These are phyloP conservation scores for Alternaria gaisen DNA, from an alignment of 2,329 filamentous ascomycete genomes.

Conservation along the genomic window DNA sequence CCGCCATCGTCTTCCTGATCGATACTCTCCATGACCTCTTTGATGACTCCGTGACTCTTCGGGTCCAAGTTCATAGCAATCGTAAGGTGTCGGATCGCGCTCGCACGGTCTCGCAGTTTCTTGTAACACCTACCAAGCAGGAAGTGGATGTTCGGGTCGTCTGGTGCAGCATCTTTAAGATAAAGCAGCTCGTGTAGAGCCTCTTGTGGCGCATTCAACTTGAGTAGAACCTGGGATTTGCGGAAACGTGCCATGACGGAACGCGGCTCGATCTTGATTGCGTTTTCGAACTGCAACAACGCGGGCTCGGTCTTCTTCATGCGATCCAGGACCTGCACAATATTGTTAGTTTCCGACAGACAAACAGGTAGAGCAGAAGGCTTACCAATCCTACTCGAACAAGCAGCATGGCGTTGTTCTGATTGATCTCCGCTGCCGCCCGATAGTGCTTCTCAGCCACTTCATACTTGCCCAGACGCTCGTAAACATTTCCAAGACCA, in stretches of 20 bases:
- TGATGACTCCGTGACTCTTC: conserved; percentile 94
- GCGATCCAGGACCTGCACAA: conserved; percentile 72
- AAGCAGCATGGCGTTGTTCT: conserved; percentile 89
- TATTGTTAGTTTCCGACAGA: conserved; percentile 2
- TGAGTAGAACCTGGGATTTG: conserved; percentile 87
- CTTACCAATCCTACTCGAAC: conserved; percentile 87
- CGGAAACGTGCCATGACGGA: conserved; percentile 89
- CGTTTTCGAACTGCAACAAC: conserved; percentile 81
- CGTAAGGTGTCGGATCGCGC: conserved; percentile 92
- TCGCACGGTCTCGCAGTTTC: conserved; percentile 66
- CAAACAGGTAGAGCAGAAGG: conserved; percentile 6
- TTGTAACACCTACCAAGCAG: conserved; percentile 81
- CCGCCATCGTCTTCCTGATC: conserved; percentile 72
- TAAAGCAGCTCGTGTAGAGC: conserved; percentile 85
- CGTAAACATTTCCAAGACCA: conserved; percentile 80
- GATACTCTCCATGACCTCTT: conserved; percentile 93
- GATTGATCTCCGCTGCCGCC: conserved; percentile 87
- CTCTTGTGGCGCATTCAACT: conserved; percentile 71
- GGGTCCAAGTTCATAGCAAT: conserved; percentile 95
- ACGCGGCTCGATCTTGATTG: conserved; percentile 80
- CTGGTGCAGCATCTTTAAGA: conserved; percentile 89
- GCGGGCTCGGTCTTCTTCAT: conserved; percentile 83
- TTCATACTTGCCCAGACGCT: conserved; percentile 89
- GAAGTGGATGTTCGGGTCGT: conserved; percentile 97
- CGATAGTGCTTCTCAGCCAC: conserved; percentile 92